Evolutionary conservation across 306 rosid species (phyloP).

Genomic region (Cucurbita moschata): DNA sequence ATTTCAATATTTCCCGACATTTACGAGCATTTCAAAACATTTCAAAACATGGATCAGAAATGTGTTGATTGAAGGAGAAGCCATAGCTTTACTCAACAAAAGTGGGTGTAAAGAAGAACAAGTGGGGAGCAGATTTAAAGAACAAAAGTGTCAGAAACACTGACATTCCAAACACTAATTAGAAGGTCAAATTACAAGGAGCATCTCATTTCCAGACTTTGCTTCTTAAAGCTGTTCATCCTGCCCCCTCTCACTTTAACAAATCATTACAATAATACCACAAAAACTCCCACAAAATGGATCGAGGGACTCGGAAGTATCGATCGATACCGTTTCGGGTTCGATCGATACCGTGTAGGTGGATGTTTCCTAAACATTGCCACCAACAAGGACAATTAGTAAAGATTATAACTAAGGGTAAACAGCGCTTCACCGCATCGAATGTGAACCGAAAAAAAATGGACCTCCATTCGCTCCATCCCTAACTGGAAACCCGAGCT

Average conservation of each 20-base stretch:
- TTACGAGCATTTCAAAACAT: too few relatives aligned
- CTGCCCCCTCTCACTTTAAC: not conserved
- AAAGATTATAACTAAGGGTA: not conserved
- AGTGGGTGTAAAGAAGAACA: not conserved
- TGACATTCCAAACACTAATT: slow-evolving; percentile 6
- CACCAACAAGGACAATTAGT: not conserved
- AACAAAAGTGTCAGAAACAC: not conserved
- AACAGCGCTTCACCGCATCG: slow-evolving; percentile 22
- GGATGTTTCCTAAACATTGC: not conserved
- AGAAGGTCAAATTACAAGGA: slow-evolving; percentile 3
- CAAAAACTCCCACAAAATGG: not conserved
- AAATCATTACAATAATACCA: not conserved
- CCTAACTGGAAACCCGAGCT: slow-evolving; percentile 71
- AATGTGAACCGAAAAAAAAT: slow-evolving; percentile 57
- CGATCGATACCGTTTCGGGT: not conserved
- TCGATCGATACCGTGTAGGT: not conserved
- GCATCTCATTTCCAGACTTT: not conserved
- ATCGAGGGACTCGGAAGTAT: not conserved
- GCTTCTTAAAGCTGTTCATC: not conserved
- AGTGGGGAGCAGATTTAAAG: not conserved
- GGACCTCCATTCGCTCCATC: slow-evolving; percentile 89
- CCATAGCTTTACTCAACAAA: not conserved
- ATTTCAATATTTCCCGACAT: too few relatives aligned
- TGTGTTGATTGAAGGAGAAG: not conserved
- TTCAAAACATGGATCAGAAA: too few relatives aligned